Evolutionary conservation across 2,329 filamentous ascomycete genomes (phyloP), one percentile per base, ranked within the genome.

Genomic region (Aureobasidium sp.): DNA sequence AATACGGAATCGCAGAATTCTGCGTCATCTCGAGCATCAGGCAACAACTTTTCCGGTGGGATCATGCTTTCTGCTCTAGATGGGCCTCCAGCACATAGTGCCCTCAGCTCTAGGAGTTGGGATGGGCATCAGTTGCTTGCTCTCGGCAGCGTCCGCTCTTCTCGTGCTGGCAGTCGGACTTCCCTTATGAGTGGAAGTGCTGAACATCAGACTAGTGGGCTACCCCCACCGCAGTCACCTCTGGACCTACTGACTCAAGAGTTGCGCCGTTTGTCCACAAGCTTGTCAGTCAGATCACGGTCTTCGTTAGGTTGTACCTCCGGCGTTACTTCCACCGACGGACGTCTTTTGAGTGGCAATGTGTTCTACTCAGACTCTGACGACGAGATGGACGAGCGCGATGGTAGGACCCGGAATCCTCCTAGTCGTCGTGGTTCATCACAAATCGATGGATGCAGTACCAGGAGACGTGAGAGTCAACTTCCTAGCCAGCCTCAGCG

Each of bases 241-340:
- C 64, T 73, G 4, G 71, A 74, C 42, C 67, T 69, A 16, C 63
- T 74, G 11, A 68, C 66, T 2, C 67, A 68, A 52, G 60, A 68
- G n/a, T 63, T 72, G n/a, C 69, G 66, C 50, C 66, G 66, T 9
- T 53, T 72, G 50, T 66, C 65, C 1, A 62, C 63, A 16, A 62
- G 57, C 44, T 13, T 36, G 21, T 30, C 59, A 27, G 10, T 44
- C 30, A 36, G 21, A 36, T 58, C 44, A 16, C 52, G 48, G 11
- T 53, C 50, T 9, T 61, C 60, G 15, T 29, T 39, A n/a, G 44
- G 7, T 13, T 7, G 34, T 29, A 27, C 25, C n/a, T 50, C 42
- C 37, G 13, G 53, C 16, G 32, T 47, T 29, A 41, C 42, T 16
- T 48, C 61, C 11, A 39, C 36, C 16, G 39, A 58, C 13, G 52